phyloP scores from a whole-genome alignment of 345 rosid species.

The Melastoma malabathricum region DNA sequence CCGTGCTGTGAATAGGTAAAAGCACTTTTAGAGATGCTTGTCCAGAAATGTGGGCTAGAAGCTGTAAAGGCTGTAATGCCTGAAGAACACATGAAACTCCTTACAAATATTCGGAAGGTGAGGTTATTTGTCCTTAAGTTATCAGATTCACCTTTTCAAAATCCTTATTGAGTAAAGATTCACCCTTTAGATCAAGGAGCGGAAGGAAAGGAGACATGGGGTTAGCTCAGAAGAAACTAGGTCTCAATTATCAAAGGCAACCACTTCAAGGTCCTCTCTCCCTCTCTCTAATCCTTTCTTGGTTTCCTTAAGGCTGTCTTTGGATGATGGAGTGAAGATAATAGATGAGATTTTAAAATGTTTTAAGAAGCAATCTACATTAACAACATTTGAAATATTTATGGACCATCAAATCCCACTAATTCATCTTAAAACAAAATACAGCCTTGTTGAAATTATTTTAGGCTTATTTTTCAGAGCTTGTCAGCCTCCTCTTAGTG shows the following conservation, averaged over 20 bases:
- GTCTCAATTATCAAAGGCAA: conserved; percentile 60
- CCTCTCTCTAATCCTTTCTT: not conserved
- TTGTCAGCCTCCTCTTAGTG: no score
- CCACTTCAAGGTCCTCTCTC: conserved; percentile 59
- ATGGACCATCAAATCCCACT: no score
- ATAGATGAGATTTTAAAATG: no score
- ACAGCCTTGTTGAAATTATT: no score
- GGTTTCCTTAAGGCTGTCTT: not conserved
- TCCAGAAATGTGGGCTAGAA: conserved; percentile 77
- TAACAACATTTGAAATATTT: no score
- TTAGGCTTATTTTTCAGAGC: no score
- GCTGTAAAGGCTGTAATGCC: conserved; percentile 98
- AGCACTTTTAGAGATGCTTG: conserved; percentile 89
- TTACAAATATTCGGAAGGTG: conserved; percentile 91
- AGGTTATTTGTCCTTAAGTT: conserved; percentile 1
- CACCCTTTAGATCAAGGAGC: conserved; percentile 46
- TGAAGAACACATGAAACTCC: conserved; percentile 88
- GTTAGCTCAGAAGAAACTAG: conserved; percentile 44
- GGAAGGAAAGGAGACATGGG: conserved; percentile 54
- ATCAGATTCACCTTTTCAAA: no score
- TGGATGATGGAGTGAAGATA: no score
- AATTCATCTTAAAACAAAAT: no score
- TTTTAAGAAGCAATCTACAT: no score
- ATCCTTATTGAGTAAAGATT: no score
- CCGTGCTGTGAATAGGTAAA: conserved; percentile 38